These are phyloP conservation scores for Hypsizygus ulmarius DNA, from an alignment of 1,284 basidiomycete species.

Conservation along the genomic window DNA sequence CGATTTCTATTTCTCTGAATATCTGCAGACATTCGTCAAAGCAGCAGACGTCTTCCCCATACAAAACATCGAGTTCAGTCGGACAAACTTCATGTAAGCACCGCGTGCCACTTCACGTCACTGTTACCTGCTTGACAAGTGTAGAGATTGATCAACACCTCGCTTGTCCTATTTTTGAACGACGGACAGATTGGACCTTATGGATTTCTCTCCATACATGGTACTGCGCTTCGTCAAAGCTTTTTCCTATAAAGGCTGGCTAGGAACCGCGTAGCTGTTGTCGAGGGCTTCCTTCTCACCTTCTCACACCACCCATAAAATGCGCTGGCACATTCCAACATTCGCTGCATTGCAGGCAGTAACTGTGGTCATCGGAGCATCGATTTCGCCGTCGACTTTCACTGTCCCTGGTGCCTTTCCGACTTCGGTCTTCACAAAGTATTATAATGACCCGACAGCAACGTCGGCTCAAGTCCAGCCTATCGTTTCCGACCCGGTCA, in stretches of 20 bases:
- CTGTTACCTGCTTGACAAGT: too few relatives aligned
- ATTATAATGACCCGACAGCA: slow-evolving; percentile 70
- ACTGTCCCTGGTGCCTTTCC: slow-evolving; percentile 65
- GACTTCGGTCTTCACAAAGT: slow-evolving; percentile 56
- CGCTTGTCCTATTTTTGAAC: too few relatives aligned
- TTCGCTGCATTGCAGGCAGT: slow-evolving; percentile 5
- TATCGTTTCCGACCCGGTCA: slow-evolving; percentile 64
- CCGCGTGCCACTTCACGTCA: too few relatives aligned
- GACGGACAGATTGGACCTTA: too few relatives aligned
- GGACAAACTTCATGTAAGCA: too few relatives aligned
- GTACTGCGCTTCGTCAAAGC: background rate
- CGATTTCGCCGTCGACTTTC: slow-evolving; percentile 46
- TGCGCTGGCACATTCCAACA: slow-evolving; percentile 8
- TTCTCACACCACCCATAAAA: background rate
- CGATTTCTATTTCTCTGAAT: too few relatives aligned
- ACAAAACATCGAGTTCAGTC: too few relatives aligned
- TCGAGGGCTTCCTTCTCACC: background rate
- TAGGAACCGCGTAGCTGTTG: background rate
- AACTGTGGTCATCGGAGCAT: slow-evolving; percentile 6
- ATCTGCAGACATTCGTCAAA: too few relatives aligned
- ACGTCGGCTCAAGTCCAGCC: slow-evolving; percentile 69
- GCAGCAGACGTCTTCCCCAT: too few relatives aligned
- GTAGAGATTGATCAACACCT: too few relatives aligned
- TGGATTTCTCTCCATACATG: too few relatives aligned
- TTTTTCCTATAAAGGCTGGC: background rate